Conservation (phyloP, 257 asterid species). For the Penstemon newberryi region DNA sequence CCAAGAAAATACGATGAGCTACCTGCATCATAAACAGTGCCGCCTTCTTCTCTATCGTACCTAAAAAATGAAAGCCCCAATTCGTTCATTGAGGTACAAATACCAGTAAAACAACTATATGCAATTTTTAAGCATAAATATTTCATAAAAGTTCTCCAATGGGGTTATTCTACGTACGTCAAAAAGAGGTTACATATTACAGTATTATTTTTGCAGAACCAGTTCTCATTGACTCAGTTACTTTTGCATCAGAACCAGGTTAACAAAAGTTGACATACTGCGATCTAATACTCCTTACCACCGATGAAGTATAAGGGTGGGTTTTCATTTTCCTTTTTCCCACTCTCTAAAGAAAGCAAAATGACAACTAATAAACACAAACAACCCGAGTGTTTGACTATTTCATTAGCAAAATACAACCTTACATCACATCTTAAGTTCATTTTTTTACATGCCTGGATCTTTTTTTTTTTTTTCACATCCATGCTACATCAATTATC, state of each 20-base stretch:
- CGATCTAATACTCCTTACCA: not conserved
- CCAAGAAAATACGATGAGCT: constrained; percentile 77
- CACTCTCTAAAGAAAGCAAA: not conserved
- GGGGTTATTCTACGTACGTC: not conserved
- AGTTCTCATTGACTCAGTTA: too few relatives aligned
- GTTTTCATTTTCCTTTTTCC: constrained; percentile 5
- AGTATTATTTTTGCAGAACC: too few relatives aligned
- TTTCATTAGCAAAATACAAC: not conserved
- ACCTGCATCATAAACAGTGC: constrained; percentile 63
- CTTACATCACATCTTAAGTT: not conserved
- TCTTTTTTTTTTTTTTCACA: not conserved
- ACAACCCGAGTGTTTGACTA: not conserved
- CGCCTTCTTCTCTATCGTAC: constrained; percentile 96
- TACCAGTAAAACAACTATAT: too few relatives aligned
- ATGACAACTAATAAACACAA: constrained; percentile 7
- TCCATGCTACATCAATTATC: not conserved
- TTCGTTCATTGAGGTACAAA: constrained; percentile 14
- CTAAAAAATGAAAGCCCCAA: constrained; percentile 42
- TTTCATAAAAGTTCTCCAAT: not conserved
- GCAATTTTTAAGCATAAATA: too few relatives aligned
- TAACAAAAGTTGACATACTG: not conserved
- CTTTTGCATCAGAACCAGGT: not conserved
- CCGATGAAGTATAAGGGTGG: not conserved
- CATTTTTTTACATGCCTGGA: not conserved
- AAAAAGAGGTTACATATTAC: too few relatives aligned